Conservation (phyloP, 75 land plant genomes). For the Cupressus sempervirens region DNA sequence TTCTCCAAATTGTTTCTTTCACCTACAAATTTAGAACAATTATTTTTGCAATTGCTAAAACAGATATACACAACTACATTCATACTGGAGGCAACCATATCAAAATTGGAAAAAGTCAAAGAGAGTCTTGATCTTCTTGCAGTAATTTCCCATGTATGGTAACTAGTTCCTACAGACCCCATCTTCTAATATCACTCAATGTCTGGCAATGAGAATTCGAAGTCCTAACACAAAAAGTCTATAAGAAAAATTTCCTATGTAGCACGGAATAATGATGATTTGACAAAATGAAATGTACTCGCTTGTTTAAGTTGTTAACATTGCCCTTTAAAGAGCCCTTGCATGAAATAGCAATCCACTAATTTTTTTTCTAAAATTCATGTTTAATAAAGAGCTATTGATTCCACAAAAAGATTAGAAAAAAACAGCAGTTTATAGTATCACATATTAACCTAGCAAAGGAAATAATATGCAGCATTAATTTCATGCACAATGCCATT, state of each 20-base stretch:
- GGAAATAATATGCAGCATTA: neutral
- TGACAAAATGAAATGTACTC: neutral
- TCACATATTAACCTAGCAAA: neutral
- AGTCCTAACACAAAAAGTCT: neutral
- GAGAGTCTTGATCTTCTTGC: neutral
- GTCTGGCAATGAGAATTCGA: neutral
- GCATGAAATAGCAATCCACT: neutral
- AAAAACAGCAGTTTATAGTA: neutral
- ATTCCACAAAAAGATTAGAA: neutral
- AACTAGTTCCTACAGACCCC: neutral
- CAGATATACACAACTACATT: neutral
- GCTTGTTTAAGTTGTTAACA: neutral
- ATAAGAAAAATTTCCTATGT: neutral
- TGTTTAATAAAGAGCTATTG: neutral
- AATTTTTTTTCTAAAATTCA: neutral
- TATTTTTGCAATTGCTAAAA: neutral
- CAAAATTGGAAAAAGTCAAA: neutral
- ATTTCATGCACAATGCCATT: neutral
- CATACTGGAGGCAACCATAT: neutral
- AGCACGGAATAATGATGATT: neutral
- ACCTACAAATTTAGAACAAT: slow-evolving; percentile 32
- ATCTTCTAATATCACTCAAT: neutral
- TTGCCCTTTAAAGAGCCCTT: neutral
- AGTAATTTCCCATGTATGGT: neutral
- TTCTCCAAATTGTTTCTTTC: slow-evolving; percentile 96